A percentile compares a stretch with the other conserved stretches of the same genome.
Evolutionary conservation across 2,329 filamentous ascomycete species (phyloP).

Genomic region (Ophiosphaerella herpotricha): DNA sequence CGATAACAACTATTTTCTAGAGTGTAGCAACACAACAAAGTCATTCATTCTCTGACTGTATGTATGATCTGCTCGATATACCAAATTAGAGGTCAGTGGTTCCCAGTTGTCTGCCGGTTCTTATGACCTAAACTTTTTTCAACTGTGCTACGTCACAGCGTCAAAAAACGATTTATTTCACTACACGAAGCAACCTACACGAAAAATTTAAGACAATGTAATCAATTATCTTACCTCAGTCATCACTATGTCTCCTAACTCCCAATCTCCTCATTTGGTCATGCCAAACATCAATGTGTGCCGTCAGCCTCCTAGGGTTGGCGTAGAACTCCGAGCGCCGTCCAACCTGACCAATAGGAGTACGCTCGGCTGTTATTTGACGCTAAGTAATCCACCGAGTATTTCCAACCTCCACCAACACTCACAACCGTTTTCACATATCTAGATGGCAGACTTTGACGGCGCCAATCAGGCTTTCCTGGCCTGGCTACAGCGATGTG

Average conservation of each 20-base stretch:
- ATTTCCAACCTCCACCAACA: conserved; percentile 20
- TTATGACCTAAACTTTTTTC: too few species aligned
- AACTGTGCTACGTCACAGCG: neutral
- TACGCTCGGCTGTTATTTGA: conserved; percentile 22
- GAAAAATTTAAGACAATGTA: too few species aligned
- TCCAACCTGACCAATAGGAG: conserved; percentile 22
- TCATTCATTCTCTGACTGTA: too few species aligned
- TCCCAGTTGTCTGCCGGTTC: too few species aligned
- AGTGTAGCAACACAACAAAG: too few species aligned
- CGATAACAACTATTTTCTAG: conserved; percentile 12
- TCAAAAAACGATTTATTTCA: neutral
- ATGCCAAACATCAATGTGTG: conserved; percentile 3
- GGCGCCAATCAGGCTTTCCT: conserved; percentile 58
- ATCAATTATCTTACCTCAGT: too few species aligned
- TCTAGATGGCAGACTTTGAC: conserved; percentile 43
- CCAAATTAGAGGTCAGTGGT: neutral
- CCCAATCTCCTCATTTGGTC: conserved; percentile 18
- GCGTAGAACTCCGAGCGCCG: neutral
- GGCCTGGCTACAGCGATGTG: conserved; percentile 60
- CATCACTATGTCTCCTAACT: too few species aligned
- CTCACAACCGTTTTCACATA: conserved; percentile 3
- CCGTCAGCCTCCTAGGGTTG: neutral
- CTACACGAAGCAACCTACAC: too few species aligned
- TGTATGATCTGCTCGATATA: too few species aligned
- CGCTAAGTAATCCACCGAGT: conserved; percentile 21